Evolutionary conservation across 345 rosid species (phyloP), one percentile per base, ranked within the genome.

Genomic region (Passiflora organensis): DNA sequence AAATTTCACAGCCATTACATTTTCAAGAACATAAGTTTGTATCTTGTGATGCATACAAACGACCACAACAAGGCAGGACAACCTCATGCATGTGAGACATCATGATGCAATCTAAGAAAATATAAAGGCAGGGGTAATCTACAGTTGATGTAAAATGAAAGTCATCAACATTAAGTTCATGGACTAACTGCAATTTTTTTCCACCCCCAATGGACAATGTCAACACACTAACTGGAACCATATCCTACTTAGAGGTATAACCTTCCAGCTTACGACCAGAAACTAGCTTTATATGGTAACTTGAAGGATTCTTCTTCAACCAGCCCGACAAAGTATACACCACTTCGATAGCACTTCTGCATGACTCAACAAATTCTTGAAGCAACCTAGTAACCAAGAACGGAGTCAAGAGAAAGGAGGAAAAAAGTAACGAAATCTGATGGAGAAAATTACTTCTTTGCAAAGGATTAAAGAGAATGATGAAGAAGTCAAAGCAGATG

Each of bases 251-350:
- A 39, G 2, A 41, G 13, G 13, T 41, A 67, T 51, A 10, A 93
- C 99, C 96, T 81, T 80, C 32, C 62, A 93, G 94, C 61, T 82
- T 76, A 57, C 82, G 68, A 32, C 76, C 77, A 47, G 87, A 63
- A 53, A 82, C 95, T 58, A 93, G 91, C 74, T 60, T 78, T 43
- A 86, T 68, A 55, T 71, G 74, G 56, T 82, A 87, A 76, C 75
- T 70, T 0, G 77, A 59, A 61, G 94, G 85, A 43, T 63, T 65
- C 58, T 64, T 69, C 82, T 81, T 89, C 67, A 76, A 68, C 91
- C 94, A 93, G 55, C 97, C 99, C 16, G 94, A 82, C 49, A 89
- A 69, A 49, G 77, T 64, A 73, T 86, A 93, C 5, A 86, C 80
- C 55, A 81, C 91, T 73, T 86, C 86, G 49, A 86, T 36, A 10